Evolutionary conservation across 2,329 filamentous ascomycete species (phyloP).

Genomic region (Xylaria sp.): DNA sequence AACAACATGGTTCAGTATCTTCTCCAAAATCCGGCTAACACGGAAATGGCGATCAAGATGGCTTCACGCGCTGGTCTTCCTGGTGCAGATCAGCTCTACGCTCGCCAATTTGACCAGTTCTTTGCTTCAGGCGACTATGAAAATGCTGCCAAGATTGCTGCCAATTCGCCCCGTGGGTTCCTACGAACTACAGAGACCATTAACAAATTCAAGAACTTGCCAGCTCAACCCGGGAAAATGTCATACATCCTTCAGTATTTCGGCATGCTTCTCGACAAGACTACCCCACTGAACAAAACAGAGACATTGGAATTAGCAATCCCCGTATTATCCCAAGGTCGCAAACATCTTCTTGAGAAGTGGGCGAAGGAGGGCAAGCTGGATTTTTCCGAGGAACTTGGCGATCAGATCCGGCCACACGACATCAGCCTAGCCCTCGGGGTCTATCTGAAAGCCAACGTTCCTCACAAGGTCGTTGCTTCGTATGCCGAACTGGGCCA

Average conservation of each 20-base stretch:
- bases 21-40: constrained; percentile 94
- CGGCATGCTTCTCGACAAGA: constrained; percentile 96
- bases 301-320: constrained; percentile 94
- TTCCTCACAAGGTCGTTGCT: constrained; percentile 93
- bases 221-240: constrained; percentile 84
- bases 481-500: constrained; percentile 95
- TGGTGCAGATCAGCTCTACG: constrained; percentile 92
- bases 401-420: constrained; percentile 90
- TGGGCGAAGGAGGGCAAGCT: constrained; percentile 98
- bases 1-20: constrained; percentile 92
- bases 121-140: constrained; percentile 82
- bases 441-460: constrained; percentile 91
- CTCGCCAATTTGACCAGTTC: constrained; percentile 90
- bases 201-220: constrained; percentile 91
- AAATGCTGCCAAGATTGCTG: constrained; percentile 94
- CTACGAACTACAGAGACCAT: constrained; percentile 94
- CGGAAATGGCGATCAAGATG: constrained; percentile 92
- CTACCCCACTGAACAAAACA: constrained; percentile 82
- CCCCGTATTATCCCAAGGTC: constrained; percentile 90
- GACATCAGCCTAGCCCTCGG: constrained; percentile 87
- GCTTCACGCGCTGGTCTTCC: constrained; percentile 93
- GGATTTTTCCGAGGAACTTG: constrained; percentile 94
- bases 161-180: constrained; percentile 96
- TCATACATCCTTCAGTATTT: constrained; percentile 98
- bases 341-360: constrained; percentile 96